These are phyloP conservation scores for Trichoderma hamatum DNA, from an alignment of 2,329 filamentous ascomycete genomes.

Conservation along the genomic window DNA sequence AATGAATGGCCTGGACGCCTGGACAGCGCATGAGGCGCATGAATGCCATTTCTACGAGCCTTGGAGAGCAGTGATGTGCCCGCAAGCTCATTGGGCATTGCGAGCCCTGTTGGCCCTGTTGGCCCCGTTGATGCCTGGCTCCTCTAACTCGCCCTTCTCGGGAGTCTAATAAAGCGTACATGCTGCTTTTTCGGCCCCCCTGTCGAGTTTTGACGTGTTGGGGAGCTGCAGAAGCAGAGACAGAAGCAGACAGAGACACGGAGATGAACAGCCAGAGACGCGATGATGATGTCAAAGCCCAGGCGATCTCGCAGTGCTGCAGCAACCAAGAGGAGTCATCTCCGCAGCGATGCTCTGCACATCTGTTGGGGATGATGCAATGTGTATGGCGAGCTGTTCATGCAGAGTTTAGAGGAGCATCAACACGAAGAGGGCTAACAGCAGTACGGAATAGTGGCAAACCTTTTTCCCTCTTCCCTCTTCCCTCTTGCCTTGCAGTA, in stretches of 20 bases:
- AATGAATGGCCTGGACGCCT: background rate
- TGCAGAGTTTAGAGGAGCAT: background rate
- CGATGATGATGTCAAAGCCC: conserved; percentile 24
- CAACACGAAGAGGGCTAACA: background rate
- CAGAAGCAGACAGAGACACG: background rate
- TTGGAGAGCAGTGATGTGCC: background rate
- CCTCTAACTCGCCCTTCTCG: conserved; percentile 6
- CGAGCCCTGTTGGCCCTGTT: conserved; percentile 12
- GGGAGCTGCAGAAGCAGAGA: background rate
- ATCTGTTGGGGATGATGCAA: conserved; percentile 8
- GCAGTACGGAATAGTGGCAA: background rate
- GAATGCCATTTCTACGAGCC: background rate
- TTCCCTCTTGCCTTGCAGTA: too few relatives aligned
- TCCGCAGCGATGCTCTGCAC: conserved; percentile 4
- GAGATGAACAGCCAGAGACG: background rate
- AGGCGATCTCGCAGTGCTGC: conserved; percentile 23
- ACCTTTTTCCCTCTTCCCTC: background rate
- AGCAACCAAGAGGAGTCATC: background rate
- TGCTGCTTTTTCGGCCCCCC: conserved; percentile 1
- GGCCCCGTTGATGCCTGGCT: conserved; percentile 18
- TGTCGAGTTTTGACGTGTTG: conserved; percentile 9
- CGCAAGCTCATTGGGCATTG: conserved; percentile 16
- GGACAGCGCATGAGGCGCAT: conserved; percentile 15
- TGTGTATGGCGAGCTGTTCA: background rate
- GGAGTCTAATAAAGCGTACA: background rate